Base-by-base conservation (phyloP, 2,329 filamentous ascomycete genomes). In the Endoconidiophora laricicola region DNA sequence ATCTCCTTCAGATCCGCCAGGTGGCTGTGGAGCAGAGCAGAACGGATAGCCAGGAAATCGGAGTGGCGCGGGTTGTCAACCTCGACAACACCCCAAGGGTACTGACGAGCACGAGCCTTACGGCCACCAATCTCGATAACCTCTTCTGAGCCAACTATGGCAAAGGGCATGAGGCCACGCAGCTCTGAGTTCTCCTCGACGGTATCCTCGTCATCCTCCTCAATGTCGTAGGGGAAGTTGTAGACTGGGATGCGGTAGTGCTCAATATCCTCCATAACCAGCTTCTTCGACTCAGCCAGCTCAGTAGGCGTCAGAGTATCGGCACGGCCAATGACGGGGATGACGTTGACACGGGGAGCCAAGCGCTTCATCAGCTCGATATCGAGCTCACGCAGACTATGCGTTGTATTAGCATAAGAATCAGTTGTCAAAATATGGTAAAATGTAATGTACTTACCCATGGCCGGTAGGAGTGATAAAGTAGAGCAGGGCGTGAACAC, bases 241-340 rank as follows among this genome's bases (percentile, higher is more conserved):
- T 98, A 98, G 57, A 98, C 90, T 44, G 91, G 91, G 60, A 98
- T 98, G 64, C 91, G 84, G 74, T 98, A 98, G 70, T 98, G 91
- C 71, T 98, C 91, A 60, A 98, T 98, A 65, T 98, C 91, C 73
- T 98, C 91, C 91, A 98, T 98, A 63, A 98, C 88, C 55, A 98
- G 78, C 76, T 96, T 98, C 80, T 98, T 98, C 58, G 90, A 96
- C 70, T 98, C 91, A 58, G 91, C 91, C 56, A 98, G 76, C 72
- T 98, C 91, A 58, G 86, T 83, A 38, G 91, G 91, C 51, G 91
- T 98, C 56, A 98, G 81, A 20, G 91, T 94, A 66, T 98, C 91
- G 64, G 91, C 91, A 67, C 95, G 94, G 63, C 91, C 91, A 65
- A 98, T 95, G 60, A 98, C 91, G 56, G 91, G 91, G 58, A 98